These are phyloP conservation scores for Apiospora kogelbergensis DNA, from an alignment of 2,329 filamentous ascomycete species.

Conservation along the genomic window DNA sequence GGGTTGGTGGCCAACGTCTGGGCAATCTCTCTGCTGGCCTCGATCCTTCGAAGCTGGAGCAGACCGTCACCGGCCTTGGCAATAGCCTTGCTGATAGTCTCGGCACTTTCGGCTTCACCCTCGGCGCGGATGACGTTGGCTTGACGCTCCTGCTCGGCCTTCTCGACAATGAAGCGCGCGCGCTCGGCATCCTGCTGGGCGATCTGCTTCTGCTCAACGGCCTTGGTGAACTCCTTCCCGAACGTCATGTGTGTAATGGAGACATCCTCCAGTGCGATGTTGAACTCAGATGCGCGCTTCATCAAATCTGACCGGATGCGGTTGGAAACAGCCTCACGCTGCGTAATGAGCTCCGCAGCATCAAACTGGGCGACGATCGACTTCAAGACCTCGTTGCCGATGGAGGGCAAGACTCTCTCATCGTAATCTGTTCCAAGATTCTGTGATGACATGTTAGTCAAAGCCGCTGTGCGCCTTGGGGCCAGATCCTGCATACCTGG, in stretches of 20 bases:
- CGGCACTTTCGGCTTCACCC: slow-evolving; percentile 94
- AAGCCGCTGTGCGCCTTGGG: not conserved
- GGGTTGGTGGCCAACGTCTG: slow-evolving; percentile 86
- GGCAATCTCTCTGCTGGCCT: slow-evolving; percentile 94
- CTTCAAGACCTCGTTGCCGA: slow-evolving; percentile 99
- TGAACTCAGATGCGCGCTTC: slow-evolving; percentile 93
- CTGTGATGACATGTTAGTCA: slow-evolving; percentile 44
- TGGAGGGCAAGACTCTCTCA: slow-evolving; percentile 95
- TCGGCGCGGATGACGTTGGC: slow-evolving; percentile 98
- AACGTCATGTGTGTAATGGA: slow-evolving; percentile 99
- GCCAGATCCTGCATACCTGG: slow-evolving; percentile 67
- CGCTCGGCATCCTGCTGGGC: slow-evolving; percentile 98
- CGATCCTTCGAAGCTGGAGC: slow-evolving; percentile 94
- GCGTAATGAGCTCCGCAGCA: slow-evolving; percentile 96
- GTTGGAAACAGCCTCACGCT: slow-evolving; percentile 94
- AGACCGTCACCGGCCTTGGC: slow-evolving; percentile 91
- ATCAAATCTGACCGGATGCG: slow-evolving; percentile 91
- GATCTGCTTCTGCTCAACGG: slow-evolving; percentile 99
- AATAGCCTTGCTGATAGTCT: slow-evolving; percentile 92
- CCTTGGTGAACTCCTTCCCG: slow-evolving; percentile 96
- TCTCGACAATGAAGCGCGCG: slow-evolving; percentile 96
- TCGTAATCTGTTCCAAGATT: slow-evolving; percentile 98
- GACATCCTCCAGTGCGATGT: slow-evolving; percentile 97
- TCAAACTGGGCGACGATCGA: slow-evolving; percentile 98
- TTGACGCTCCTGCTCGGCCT: slow-evolving; percentile 97